Conservation (phyloP, 192 early-diverging fungal species). For the Obelidium mucronatum region DNA sequence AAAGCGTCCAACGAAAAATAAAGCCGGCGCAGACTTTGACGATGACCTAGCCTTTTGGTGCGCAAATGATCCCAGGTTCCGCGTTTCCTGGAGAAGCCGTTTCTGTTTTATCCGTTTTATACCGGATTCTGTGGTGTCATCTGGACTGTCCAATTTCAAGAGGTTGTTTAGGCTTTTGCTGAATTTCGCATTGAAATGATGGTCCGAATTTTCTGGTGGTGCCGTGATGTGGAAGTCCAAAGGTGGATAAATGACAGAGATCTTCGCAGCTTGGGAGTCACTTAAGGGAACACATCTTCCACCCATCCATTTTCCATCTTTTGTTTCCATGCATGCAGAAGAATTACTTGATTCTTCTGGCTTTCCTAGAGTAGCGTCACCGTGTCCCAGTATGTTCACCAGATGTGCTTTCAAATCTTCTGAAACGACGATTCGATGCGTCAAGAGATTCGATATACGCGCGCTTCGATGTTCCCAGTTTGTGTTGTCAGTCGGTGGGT, state of each 20-base stretch:
- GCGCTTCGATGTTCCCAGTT: constrained; percentile 45
- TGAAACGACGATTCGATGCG: constrained; percentile 32
- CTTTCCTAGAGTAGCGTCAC: constrained; percentile 30
- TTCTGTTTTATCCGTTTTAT: too few species aligned
- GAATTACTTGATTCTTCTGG: background rate
- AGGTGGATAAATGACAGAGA: constrained; percentile 32
- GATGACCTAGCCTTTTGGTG: constrained; percentile 3
- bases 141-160: background rate
- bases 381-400: constrained; percentile 26
- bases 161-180: background rate
- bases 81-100: too few species aligned
- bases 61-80: constrained; percentile 40
- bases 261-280: constrained; percentile 3
- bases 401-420: constrained; percentile 25
- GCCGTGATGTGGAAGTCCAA: constrained; percentile 40
- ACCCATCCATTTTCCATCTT: background rate
- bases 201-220: constrained; percentile 3
- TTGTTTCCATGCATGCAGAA: background rate
- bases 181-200: background rate
- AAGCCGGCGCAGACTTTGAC: constrained; percentile 14
- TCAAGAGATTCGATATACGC: constrained; percentile 20
- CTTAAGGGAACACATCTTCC: constrained; percentile 19
- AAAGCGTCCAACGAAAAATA: constrained; percentile 37
- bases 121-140: too few species aligned
- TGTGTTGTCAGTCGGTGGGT: constrained; percentile 32